A percentile compares a stretch with the other conserved stretches of the same genome.
These are phyloP conservation scores for Penicillium hordei DNA, from an alignment of 2,329 filamentous ascomycete species.

Conservation along the genomic window DNA sequence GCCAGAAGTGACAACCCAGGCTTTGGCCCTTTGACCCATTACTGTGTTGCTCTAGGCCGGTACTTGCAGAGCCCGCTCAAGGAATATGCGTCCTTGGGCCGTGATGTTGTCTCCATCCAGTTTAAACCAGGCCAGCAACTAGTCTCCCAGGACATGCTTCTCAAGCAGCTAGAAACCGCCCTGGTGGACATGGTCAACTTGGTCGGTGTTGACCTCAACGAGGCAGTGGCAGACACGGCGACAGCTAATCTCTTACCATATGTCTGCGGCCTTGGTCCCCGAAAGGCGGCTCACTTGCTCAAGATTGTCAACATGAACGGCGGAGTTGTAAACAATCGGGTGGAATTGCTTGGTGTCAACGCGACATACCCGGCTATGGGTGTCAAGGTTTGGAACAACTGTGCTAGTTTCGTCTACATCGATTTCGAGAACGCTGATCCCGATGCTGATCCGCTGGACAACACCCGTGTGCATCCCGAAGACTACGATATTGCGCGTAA, in stretches of 20 bases:
- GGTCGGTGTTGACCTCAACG: constrained; percentile 91
- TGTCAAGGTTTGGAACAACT: constrained; percentile 92
- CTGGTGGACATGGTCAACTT: constrained; percentile 99
- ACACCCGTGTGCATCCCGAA: constrained; percentile 95
- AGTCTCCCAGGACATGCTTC: constrained; percentile 80
- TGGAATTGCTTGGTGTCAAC: constrained; percentile 84
- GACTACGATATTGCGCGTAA: constrained; percentile 98
- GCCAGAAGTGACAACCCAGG: constrained; percentile 78
- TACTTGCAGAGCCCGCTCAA: constrained; percentile 96
- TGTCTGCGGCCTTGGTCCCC: constrained; percentile 83
- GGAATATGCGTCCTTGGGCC: constrained; percentile 90
- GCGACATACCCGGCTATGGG: constrained; percentile 82
- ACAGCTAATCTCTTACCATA: constrained; percentile 87
- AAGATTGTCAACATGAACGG: constrained; percentile 93
- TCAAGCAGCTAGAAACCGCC: constrained; percentile 85
- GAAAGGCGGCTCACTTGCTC: constrained; percentile 80
- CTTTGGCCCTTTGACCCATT: constrained; percentile 74
- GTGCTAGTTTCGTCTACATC: constrained; percentile 90
- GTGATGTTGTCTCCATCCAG: constrained; percentile 79
- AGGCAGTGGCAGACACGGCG: constrained; percentile 77
- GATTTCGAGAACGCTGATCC: constrained; percentile 80
- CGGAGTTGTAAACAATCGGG: constrained; percentile 77
- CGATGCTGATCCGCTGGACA: constrained; percentile 88
- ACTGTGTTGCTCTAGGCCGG: constrained; percentile 83
- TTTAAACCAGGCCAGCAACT: constrained; percentile 91